These are phyloP conservation scores for Suillus fuscotomentosus DNA, from an alignment of 768 basidiomycete species.

Conservation along the genomic window DNA sequence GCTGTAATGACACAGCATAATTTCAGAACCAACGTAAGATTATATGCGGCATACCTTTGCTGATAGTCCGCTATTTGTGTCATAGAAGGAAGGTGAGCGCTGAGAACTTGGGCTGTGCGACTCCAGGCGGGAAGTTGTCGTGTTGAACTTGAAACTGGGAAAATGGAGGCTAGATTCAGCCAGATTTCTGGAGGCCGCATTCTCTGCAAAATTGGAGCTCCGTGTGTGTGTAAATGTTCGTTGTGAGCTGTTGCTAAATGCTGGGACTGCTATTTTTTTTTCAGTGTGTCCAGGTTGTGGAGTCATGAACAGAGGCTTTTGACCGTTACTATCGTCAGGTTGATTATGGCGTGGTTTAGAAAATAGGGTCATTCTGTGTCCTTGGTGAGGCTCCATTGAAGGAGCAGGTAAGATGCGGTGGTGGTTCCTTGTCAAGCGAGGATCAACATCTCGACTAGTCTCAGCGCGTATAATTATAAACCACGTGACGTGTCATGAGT, in stretches of 20 bases:
- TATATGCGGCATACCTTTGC: constrained; percentile 11
- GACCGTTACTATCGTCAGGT: neutral
- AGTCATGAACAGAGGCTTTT: constrained; percentile 1
- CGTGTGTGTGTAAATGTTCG: constrained; percentile 8
- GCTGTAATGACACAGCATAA: neutral
- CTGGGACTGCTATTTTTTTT: neutral
- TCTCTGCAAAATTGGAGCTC: constrained; percentile 12
- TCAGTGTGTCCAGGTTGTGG: neutral
- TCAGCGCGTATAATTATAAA: constrained; percentile 7
- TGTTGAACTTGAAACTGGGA: constrained; percentile 6
- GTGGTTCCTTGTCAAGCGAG: neutral
- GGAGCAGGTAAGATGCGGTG: neutral
- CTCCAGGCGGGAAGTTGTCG: constrained; percentile 13
- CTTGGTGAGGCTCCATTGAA: constrained; percentile 6
- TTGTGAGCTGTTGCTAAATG: constrained; percentile 10
- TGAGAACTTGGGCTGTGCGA: constrained; percentile 9
- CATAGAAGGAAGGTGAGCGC: constrained; percentile 2
- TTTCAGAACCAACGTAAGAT: neutral
- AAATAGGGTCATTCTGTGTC: neutral
- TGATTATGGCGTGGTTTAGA: neutral
- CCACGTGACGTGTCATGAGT: constrained; percentile 13
- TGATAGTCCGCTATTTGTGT: constrained; percentile 5
- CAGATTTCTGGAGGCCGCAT: constrained; percentile 2
- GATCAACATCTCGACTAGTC: too few species aligned
- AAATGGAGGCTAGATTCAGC: constrained; percentile 11